Evolutionary conservation across 148 eudicot species (phyloP).

Genomic region (Vaccinium vitisidaea): DNA sequence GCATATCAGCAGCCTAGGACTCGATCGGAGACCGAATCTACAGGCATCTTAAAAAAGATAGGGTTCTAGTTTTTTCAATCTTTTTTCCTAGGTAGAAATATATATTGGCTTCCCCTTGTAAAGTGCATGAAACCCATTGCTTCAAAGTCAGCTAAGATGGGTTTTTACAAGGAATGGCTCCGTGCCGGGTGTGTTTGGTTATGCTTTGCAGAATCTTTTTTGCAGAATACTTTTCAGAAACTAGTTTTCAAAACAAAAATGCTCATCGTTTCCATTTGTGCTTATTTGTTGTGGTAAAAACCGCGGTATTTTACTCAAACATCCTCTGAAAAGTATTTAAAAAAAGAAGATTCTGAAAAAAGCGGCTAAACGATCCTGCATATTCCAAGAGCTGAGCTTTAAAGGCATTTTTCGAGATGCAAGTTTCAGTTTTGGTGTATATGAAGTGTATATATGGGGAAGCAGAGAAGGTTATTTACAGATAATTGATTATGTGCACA

Average conservation of each 20-base stretch:
- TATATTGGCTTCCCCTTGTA: slow-evolving; percentile 11
- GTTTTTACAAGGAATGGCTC: background rate
- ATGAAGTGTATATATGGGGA: background rate
- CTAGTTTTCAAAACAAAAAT: background rate
- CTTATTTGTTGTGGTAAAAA: background rate
- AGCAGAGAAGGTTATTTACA: background rate
- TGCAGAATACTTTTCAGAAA: background rate
- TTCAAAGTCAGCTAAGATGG: background rate
- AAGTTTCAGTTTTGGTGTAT: background rate
- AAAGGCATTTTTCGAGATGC: background rate
- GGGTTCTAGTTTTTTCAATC: background rate
- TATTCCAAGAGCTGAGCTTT: background rate
- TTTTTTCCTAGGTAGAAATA: background rate
- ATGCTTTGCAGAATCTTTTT: background rate
- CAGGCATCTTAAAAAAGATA: slow-evolving; percentile 15
- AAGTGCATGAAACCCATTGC: slow-evolving; percentile 13
- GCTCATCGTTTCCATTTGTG: background rate
- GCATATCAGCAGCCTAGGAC: background rate
- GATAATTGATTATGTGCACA: background rate
- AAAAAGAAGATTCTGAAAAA: background rate
- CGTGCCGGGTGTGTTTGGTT: background rate
- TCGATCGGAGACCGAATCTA: background rate
- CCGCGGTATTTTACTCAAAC: background rate
- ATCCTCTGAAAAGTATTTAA: background rate
- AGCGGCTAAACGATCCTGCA: background rate